These are phyloP conservation scores for Mycosphaerella sp. DNA, from an alignment of 2,329 filamentous ascomycete species.

Conservation along the genomic window DNA sequence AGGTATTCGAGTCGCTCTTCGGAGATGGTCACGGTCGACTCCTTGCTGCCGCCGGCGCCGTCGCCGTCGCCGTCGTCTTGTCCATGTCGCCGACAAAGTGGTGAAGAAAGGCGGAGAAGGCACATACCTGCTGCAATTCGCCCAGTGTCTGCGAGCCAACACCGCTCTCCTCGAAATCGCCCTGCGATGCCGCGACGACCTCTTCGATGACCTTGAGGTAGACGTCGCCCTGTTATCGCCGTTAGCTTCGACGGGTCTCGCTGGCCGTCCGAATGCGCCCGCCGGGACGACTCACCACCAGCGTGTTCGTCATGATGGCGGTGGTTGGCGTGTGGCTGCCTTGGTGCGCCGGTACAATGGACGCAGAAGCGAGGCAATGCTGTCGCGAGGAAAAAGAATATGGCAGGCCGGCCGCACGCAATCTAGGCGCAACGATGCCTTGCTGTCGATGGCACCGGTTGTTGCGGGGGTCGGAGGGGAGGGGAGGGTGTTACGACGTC, in stretches of 20 bases:
- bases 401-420: not conserved
- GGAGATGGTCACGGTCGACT: not conserved
- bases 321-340: not conserved
- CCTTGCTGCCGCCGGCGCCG: not conserved
- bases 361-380: not conserved
- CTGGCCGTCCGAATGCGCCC: not conserved
- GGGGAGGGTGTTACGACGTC: slow-evolving; percentile 1
- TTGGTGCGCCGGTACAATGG: not conserved
- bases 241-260: slow-evolving; percentile 17
- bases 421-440: slow-evolving; percentile 5
- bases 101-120: slow-evolving; percentile 3
- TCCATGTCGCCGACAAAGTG: not conserved
- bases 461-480: slow-evolving; percentile 1
- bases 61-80: not conserved
- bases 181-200: slow-evolving; percentile 57
- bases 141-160: slow-evolving; percentile 81
- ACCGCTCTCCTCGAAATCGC: slow-evolving; percentile 95
- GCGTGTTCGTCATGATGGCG: slow-evolving; percentile 26
- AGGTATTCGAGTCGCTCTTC: not conserved
- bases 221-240: slow-evolving; percentile 56
- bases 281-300: slow-evolving; percentile 23
- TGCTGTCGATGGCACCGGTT: not conserved
- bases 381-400: not conserved
- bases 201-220: slow-evolving; percentile 89
- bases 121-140: slow-evolving; percentile 73